Evolutionary conservation across 208 protist species (phyloP), one percentile per base, ranked within the genome.

Genomic region (Leishmania tropica): DNA sequence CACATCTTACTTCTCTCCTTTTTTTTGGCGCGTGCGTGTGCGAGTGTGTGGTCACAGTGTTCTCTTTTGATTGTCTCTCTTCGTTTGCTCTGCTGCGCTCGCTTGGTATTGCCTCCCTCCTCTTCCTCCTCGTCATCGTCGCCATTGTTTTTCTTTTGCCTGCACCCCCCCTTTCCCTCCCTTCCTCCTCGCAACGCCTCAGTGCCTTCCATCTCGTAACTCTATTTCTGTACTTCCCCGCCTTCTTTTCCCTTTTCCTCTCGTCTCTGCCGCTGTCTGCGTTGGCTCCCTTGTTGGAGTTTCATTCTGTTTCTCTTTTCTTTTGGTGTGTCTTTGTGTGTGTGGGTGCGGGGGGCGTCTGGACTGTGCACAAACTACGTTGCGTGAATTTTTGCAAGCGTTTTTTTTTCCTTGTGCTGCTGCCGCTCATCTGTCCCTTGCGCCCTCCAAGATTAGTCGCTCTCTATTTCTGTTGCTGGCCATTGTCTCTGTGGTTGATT

Each of bases 31-130:
- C 6, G 42, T 45, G 42, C 42, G 42, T 45, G 42, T 45, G 42
- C 7, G 42, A 45, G 42, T 17, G 48, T 53, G 48, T 5, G 48
- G 8, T 78, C 74, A 3, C 21, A 42, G 19, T 31, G 28, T 81
- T 75, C 60, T 56, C 37, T 85, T 48, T 78, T 47, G 8, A 28
- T 85, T 73, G 76, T 75, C 81, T 84, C 62, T 65, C 68, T 68
- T 81, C 74, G 54, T 37, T 67, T 70, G 65, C 70, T 65, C 60
- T 76, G 37, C 76, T 62, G 37, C 28, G 40, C 64, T 68, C 68
- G 28, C 48, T 53, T 75, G 42, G 13, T 47, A 42, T 74, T 42
- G 11, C 19, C 28, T 40, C 42, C 19, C 45, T 47, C 5, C 37
- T 71, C n/a, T 71, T 24, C 42, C 37, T 47, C 37, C 37, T 31